A percentile compares a stretch with the other conserved stretches of the same genome.
These are phyloP conservation scores for Phytophthora hybrid DNA, from an alignment of 352 stramenopile species.

Conservation along the genomic window DNA sequence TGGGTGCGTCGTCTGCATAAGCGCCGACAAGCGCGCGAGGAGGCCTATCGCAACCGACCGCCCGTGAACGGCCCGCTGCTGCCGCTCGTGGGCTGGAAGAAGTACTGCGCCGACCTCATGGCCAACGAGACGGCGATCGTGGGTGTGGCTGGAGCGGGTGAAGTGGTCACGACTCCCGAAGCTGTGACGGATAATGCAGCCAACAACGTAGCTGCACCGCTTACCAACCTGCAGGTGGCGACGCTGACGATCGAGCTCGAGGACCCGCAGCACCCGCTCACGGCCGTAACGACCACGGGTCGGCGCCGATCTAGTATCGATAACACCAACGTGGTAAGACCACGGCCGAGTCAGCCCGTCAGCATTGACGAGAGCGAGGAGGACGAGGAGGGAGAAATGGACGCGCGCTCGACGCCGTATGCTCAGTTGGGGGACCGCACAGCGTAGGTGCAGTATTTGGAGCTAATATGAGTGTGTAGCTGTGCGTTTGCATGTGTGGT, in stretches of 20 bases:
- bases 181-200: neutral
- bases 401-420: constrained; percentile 28
- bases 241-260: constrained; percentile 41
- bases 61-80: constrained; percentile 34
- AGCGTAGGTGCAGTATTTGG: constrained; percentile 20
- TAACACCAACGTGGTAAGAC: constrained; percentile 36
- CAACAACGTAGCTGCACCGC: neutral
- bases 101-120: constrained; percentile 33
- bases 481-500: constrained; percentile 21
- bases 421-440: constrained; percentile 24
- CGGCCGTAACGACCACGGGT: constrained; percentile 37
- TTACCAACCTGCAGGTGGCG: constrained; percentile 34
- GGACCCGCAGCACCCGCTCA: constrained; percentile 39
- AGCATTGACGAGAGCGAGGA: constrained; percentile 9
- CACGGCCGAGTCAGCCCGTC: constrained; percentile 20
- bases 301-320: constrained; percentile 34
- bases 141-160: neutral
- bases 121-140: constrained; percentile 34
- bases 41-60: constrained; percentile 21
- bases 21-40: constrained; percentile 13
- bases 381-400: constrained; percentile 24
- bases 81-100: constrained; percentile 46
- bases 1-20: constrained; percentile 21
- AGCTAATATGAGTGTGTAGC: constrained; percentile 33
- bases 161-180: constrained; percentile 4